These are phyloP conservation scores for Leccinum fallax DNA, from an alignment of 1,284 basidiomycete genomes.

Conservation along the genomic window DNA sequence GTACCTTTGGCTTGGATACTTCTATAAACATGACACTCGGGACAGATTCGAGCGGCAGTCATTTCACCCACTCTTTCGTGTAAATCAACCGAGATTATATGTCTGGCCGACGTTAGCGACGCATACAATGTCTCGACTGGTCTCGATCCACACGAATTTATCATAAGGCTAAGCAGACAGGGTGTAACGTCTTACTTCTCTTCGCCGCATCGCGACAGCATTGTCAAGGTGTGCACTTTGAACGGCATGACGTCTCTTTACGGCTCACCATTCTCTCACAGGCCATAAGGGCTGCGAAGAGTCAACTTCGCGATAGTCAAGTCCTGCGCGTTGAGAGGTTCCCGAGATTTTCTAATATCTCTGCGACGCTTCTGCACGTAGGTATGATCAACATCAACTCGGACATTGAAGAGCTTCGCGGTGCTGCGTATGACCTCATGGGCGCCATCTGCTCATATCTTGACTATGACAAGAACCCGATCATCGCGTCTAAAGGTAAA, in stretches of 20 bases:
- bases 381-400: conserved; percentile 77
- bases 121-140: conserved; percentile 79
- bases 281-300: conserved; percentile 75
- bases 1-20: conserved; percentile 23
- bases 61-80: conserved; percentile 66
- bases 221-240: conserved; percentile 65
- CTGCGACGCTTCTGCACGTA: conserved; percentile 81
- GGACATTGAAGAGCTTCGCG: conserved; percentile 73
- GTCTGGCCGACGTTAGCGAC: conserved; percentile 80
- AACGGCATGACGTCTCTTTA: background rate
- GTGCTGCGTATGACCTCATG: conserved; percentile 77
- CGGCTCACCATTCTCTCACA: conserved; percentile 6
- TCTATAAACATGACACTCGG: conserved; percentile 10
- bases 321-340: conserved; percentile 66
- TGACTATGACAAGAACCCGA: conserved; percentile 70
- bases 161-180: conserved; percentile 73
- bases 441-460: conserved; percentile 78
- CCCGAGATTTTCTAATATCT: conserved; percentile 79
- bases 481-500: conserved; percentile 70
- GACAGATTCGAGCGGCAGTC: conserved; percentile 62
- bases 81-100: conserved; percentile 79
- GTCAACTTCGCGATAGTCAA: conserved; percentile 59
- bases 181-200: conserved; percentile 72
- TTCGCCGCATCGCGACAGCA: conserved; percentile 65
- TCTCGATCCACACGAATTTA: conserved; percentile 77